Evolutionary conservation across 2,329 filamentous ascomycete genomes (phyloP), one percentile per base, ranked within the genome.

Genomic region (Clonostachys chloroleuca): DNA sequence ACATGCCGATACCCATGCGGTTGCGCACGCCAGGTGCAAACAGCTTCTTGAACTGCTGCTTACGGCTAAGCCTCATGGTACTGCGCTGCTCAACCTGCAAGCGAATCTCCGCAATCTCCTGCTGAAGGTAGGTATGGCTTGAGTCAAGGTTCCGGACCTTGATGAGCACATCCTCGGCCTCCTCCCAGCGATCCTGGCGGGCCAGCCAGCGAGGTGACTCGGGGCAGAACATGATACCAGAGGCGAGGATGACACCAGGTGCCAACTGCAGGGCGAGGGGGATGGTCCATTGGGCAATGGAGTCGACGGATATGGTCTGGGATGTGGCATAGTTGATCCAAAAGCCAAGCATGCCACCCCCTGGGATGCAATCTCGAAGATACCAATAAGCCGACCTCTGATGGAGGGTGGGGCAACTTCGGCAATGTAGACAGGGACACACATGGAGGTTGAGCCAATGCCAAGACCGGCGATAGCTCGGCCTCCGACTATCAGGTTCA

Each of bases 131-230:
- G 4, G 56, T 53, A 34, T 66, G 56, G 34, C 63, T 54, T 1
- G 37, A 47, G 6, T 59, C 58, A 13, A 68, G 56, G 41, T 59
- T 55, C 2, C 64, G 62, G 16, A 66, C 53, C 34, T 52, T 55
- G 12, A 58, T 47, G 6, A 67, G 56, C 6, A 63, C 59, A 8
- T 20, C 20, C 41, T 48, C 40, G 34, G 48, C 59, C 44, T 74
- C 67, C 44, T 81, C 78, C 73, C 74, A 80, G 47, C 72, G 67
- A 54, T 81, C 77, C 53, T 74, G 65, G 52, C 75, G 74, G 33
- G 77, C 78, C 5, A 82, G 69, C 70, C 72, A 81, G 40, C 79
- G 73, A 18, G 78, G 78, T 3, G 77, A 80, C 55, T 82, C 78
- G 47, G 75, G 73, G 64, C 75, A 79, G 48, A 81, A 63, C 10